Evolutionary conservation across 352 stramenopile genomes (phyloP).

Genomic region (Elongisporangium senticosum): DNA sequence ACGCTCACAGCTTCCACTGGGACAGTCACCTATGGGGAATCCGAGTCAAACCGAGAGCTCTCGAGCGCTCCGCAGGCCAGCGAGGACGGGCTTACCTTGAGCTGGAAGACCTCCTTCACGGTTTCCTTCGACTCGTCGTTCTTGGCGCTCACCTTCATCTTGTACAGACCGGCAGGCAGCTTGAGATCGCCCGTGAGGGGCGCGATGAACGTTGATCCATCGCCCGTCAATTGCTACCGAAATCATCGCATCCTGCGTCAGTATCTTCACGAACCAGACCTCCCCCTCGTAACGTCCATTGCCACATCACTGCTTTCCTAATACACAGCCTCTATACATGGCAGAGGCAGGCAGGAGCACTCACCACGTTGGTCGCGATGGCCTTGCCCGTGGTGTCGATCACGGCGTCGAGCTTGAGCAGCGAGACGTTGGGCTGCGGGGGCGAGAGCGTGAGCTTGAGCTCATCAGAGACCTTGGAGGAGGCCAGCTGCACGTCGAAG

Average conservation of each 20-base stretch:
- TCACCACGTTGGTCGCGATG: slow-evolving; percentile 54
- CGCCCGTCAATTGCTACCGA: slow-evolving; percentile 48
- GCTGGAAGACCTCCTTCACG: slow-evolving; percentile 55
- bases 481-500: slow-evolving; percentile 34
- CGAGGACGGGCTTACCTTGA: slow-evolving; percentile 28
- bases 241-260: background rate
- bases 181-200: slow-evolving; percentile 33
- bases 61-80: background rate
- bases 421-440: slow-evolving; percentile 42
- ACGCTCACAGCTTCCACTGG: slow-evolving; percentile 49
- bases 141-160: slow-evolving; percentile 63
- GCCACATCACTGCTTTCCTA: background rate
- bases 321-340: background rate
- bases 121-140: slow-evolving; percentile 35
- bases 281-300: background rate
- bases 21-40: slow-evolving; percentile 37
- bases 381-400: slow-evolving; percentile 56
- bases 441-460: slow-evolving; percentile 52
- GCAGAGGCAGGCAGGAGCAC: slow-evolving; percentile 4
- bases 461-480: slow-evolving; percentile 46
- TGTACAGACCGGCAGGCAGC: slow-evolving; percentile 66
- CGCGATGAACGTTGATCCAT: slow-evolving; percentile 56
- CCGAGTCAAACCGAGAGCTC: background rate
- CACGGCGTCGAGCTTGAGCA: slow-evolving; percentile 60
- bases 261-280: background rate